Base-by-base conservation (phyloP, 2,329 filamentous ascomycete species). In the Arachnopeziza araneosa region DNA sequence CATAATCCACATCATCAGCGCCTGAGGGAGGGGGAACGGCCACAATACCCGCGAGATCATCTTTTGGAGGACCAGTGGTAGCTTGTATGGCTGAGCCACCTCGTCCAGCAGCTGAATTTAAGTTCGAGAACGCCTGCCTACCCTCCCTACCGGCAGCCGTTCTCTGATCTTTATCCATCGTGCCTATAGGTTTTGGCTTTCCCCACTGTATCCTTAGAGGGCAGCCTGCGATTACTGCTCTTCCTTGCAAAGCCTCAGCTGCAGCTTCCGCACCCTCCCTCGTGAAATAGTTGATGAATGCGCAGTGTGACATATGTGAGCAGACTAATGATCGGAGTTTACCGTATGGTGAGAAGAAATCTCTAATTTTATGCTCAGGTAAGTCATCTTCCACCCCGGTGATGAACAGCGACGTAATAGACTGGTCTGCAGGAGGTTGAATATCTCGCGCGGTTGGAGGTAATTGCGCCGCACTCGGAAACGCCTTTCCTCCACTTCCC, bases 351-450 rank as follows among this genome's bases (percentile, higher is more conserved):
- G 91, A 86, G 78, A 99, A 99, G 75, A 96, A 95, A 1, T 91
- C 88, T 54, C 95, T 89, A 24, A 99, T 80, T 69, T 93, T 92
- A 75, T 93, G 87, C 75, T 99, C 95, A 1, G 93, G 93, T 7
- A 99, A 80, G 70, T 99, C 95, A 72, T 99, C 95, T 74, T 99
- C 95, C 1, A 99, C 86, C 9, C 95, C 96, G 0, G 93, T 97
- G 30, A 98, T 83, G 71, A 99, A 99, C 0, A 99, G 82, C 0
- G 93, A 97, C 69, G 91, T 96, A 72, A 99, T 89, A 61, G 90
- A 95, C 59, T 80, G 83, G 71, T 99, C 93, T 2, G 84, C 78
- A 0, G 95, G 96, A 0, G 95, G 95, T 1, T 88, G 75, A 76
- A 93, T 96, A 75, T 99, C 95, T 70, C 91, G 86, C 0, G 90